Evolutionary conservation across 495 filamentous ascomycete species (phyloP), one percentile per base, ranked within the genome.

Genomic region (Bathelium albidoporum): DNA sequence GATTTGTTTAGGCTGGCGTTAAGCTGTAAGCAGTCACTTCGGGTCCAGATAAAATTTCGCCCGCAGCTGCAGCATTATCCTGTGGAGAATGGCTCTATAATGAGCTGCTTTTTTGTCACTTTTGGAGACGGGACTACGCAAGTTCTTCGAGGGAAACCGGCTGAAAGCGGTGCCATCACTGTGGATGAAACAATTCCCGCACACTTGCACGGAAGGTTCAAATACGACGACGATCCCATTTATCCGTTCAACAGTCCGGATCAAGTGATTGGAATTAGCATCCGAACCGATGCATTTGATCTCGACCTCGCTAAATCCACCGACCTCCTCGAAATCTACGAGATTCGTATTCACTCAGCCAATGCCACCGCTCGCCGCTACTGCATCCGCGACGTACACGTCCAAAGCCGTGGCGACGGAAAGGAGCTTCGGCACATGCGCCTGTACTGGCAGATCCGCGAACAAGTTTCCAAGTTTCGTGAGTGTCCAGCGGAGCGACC

Each of bases 191-290:
- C 20, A 3, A 20, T 49, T 18, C 9, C 10, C 20, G 3, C 11
- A 14, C n/a, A n/a, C 43, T 11, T 4, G 18, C 18, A 32, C 59
- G 34, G 58, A 69, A 49, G 31, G 45, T 44, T 52, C 70, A 2
- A 5, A 22, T 14, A 31, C 7, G 4, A 31, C n/a, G 58, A 34
- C 10, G 32, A n/a, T n/a, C 32, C 22, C 3, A 7, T 3, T 9
- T 10, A 11, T 31, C 11, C 36, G 32, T 43, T 2, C 16, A 7
- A 3, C 59, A 14, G 14, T 32, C 29, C 29, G 14, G 36, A 43
- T 28, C 28, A 28, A 16, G 18, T 26, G 7, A 43, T 26, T 32
- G 41, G 34, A 2, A 12, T 60, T n/a, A 24, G 31, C 22, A 3
- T 60, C 31, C 26, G 28, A 12, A 14, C 36, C 7, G 22, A 43